A percentile compares a stretch with the other conserved stretches of the same genome.
These are phyloP conservation scores for Chlamydomonas eustigma DNA, from an alignment of 139 green algal genomes.

Conservation along the genomic window DNA sequence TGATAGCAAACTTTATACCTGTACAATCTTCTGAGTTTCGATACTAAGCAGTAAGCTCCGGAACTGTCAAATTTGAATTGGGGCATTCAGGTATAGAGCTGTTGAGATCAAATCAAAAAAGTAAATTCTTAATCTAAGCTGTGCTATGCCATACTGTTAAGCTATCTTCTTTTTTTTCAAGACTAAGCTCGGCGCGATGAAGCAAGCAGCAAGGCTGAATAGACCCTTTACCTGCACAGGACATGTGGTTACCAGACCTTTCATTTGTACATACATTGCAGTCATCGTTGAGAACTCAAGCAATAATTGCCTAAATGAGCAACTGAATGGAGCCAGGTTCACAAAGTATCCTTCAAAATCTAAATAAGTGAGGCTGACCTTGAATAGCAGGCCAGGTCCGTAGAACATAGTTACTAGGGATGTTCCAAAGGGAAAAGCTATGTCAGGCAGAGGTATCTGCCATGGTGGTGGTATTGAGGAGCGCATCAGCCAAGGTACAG, in stretches of 20 bases:
- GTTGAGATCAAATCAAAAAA: no score
- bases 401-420: conserved; percentile 88
- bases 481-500: conserved; percentile 70
- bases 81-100: no score
- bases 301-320: neutral
- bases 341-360: neutral
- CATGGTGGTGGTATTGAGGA: conserved; percentile 86
- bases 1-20: no score
- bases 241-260: neutral
- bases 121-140: neutral
- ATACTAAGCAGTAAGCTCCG: no score
- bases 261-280: neutral
- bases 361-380: neutral
- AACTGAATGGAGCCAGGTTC: neutral
- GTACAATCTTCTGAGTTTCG: no score
- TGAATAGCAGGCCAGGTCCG: conserved; percentile 40
- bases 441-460: conserved; percentile 39
- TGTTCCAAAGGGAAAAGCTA: conserved; percentile 70
- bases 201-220: conserved; percentile 23
- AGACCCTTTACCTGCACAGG: conserved; percentile 13
- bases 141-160: neutral
- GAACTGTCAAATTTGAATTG: no score
- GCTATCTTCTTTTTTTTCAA: conserved; percentile 15
- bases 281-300: neutral
- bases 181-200: conserved; percentile 12